These are phyloP conservation scores for Phialophora chinensis DNA, from an alignment of 2,329 filamentous ascomycete genomes.

Conservation along the genomic window DNA sequence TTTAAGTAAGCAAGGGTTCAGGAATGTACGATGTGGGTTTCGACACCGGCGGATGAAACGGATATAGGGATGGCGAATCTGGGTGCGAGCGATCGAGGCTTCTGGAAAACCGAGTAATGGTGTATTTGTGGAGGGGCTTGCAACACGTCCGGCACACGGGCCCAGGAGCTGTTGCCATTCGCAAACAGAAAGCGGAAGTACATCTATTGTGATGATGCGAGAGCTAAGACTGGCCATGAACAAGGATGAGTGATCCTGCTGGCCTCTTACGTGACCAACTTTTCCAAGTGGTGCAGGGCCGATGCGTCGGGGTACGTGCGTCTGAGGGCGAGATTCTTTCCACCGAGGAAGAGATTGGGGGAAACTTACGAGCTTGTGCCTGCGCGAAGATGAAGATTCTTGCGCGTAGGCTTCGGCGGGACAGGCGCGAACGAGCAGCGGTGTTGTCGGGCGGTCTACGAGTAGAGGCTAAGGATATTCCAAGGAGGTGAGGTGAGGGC, in stretches of 20 bases:
- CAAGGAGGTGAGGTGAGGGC: background rate
- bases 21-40: conserved; percentile 12
- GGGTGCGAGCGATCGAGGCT: background rate
- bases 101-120: background rate
- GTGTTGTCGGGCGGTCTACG: background rate
- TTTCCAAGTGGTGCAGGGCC: background rate
- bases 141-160: conserved; percentile 9
- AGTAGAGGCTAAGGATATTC: conserved; percentile 3
- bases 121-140: background rate
- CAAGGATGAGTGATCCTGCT: conserved; percentile 16
- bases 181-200: conserved; percentile 13
- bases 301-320: background rate
- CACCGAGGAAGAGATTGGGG: background rate
- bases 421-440: background rate
- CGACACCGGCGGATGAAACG: conserved; percentile 7
- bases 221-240: background rate
- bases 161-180: conserved; percentile 3
- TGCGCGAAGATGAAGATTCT: background rate
- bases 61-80: conserved; percentile 8
- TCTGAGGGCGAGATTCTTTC: conserved; percentile 4
- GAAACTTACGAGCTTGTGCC: background rate
- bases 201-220: conserved; percentile 5
- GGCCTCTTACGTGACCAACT: conserved; percentile 21
- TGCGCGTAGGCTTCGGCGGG: background rate
- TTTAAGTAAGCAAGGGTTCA: conserved; percentile 21